Evolutionary conservation across 2,329 filamentous ascomycete species (phyloP).

Genomic region (Cercospora zeina): DNA sequence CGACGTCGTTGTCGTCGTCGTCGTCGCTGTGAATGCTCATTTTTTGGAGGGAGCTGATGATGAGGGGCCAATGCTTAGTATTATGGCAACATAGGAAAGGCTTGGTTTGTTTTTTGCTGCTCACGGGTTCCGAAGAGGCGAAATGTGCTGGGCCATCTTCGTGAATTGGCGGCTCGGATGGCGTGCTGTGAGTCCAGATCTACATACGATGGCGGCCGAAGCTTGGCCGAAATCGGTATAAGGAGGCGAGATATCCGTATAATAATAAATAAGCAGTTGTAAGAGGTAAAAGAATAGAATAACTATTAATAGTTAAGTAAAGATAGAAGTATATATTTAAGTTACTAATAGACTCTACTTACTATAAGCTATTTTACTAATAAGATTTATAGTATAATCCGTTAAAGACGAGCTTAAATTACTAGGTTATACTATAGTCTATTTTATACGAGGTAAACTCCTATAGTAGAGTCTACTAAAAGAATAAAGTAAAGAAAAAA

Average conservation of each 20-base stretch:
- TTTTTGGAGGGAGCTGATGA: not conserved
- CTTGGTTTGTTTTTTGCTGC: not conserved
- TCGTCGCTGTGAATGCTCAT: not conserved
- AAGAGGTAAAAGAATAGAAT: not conserved
- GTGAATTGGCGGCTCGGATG: conserved; percentile 8
- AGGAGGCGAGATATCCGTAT: conserved; percentile 7
- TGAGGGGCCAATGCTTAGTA: too few relatives aligned
- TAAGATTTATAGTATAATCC: too few relatives aligned
- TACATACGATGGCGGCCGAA: not conserved
- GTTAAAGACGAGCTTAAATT: too few relatives aligned
- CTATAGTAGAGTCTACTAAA: too few relatives aligned
- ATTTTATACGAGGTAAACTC: too few relatives aligned
- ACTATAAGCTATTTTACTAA: too few relatives aligned
- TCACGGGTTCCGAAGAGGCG: not conserved
- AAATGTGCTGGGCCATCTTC: not conserved
- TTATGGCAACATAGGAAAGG: not conserved
- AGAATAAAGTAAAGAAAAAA: too few relatives aligned
- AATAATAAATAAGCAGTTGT: not conserved
- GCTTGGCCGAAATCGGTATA: conserved; percentile 12
- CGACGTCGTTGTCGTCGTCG: too few relatives aligned
- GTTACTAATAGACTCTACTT: too few relatives aligned
- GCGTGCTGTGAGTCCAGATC: conserved; percentile 11
- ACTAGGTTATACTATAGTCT: too few relatives aligned
- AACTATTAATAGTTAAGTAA: not conserved
- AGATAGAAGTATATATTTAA: too few relatives aligned